Evolutionary conservation across 225 moss, liverwort and hornwort genomes (phyloP).

Genomic region (Climacium dendroides): DNA sequence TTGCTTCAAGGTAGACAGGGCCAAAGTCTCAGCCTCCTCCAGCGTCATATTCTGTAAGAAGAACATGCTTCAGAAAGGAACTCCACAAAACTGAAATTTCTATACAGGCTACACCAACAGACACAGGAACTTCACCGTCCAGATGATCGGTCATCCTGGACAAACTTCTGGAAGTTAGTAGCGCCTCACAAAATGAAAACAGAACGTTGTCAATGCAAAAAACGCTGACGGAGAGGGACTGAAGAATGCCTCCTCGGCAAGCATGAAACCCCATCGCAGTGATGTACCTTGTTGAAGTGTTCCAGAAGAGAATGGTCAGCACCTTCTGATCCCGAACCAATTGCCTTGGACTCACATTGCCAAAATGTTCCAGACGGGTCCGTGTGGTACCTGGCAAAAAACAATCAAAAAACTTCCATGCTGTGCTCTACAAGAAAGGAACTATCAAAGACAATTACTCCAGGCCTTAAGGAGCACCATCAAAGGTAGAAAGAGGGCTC

Average conservation of each 20-base stretch:
- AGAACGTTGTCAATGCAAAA: not conserved
- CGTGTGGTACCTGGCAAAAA: conserved; percentile 61
- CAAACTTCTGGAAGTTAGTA: not conserved
- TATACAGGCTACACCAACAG: not conserved
- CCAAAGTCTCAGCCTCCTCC: conserved; percentile 89
- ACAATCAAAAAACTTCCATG: not conserved
- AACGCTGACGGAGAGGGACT: not conserved
- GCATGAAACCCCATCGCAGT: not conserved
- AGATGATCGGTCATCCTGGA: not conserved
- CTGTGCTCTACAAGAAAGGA: not conserved
- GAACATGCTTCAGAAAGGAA: not conserved
- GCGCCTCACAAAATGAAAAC: not conserved
- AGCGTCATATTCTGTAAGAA: conserved; percentile 73
- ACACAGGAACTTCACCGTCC: not conserved
- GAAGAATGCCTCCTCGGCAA: not conserved
- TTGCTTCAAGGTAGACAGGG: conserved; percentile 86
- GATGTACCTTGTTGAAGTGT: conserved; percentile 67
- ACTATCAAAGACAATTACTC: not conserved
- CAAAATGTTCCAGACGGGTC: conserved; percentile 99
- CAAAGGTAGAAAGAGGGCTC: not conserved
- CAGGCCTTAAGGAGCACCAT: not conserved
- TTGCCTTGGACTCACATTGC: conserved; percentile 97
- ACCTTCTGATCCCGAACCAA: conserved; percentile 98
- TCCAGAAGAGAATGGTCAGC: conserved; percentile 96
- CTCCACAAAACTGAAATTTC: not conserved